Evolutionary conservation across 257 asterid species (phyloP).

Genomic region (Salvia miltiorrhiza): DNA sequence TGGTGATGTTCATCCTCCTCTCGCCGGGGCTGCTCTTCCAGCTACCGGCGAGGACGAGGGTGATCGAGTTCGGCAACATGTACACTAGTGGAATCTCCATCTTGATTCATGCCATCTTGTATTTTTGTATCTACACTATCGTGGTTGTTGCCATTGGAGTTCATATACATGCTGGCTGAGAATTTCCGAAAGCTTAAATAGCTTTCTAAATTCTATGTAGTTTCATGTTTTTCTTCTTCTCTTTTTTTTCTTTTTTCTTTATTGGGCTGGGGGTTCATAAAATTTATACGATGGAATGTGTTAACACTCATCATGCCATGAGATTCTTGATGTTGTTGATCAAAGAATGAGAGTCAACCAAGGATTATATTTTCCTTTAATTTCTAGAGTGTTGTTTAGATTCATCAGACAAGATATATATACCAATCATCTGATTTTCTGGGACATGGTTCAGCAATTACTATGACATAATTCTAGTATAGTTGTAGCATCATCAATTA

Average conservation of each 20-base stretch:
- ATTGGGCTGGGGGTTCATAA: background rate
- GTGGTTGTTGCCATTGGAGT: slow-evolving; percentile 76
- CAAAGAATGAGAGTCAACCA: background rate
- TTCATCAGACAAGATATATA: background rate
- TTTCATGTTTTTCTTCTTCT: background rate
- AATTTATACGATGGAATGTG: background rate
- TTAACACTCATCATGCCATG: background rate
- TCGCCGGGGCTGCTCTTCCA: slow-evolving; percentile 92
- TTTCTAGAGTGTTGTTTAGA: background rate
- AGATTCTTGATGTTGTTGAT: slow-evolving; percentile 11
- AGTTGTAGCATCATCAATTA: background rate
- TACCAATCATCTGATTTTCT: too few relatives aligned
- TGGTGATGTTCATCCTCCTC: slow-evolving; percentile 75
- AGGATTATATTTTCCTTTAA: background rate
- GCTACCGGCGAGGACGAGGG: slow-evolving; percentile 75
- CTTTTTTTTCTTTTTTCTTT: background rate
- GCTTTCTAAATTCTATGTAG: background rate
- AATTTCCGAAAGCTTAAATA: background rate
- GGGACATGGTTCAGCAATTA: background rate
- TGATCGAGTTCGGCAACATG: slow-evolving; percentile 88
- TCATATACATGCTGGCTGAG: slow-evolving; percentile 59
- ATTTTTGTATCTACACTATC: slow-evolving; percentile 82
- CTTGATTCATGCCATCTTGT: slow-evolving; percentile 71
- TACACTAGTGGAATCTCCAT: slow-evolving; percentile 86
- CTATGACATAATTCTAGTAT: background rate